These are phyloP conservation scores for Boletus vinaceobasis DNA, from an alignment of 768 basidiomycete genomes.

Conservation along the genomic window DNA sequence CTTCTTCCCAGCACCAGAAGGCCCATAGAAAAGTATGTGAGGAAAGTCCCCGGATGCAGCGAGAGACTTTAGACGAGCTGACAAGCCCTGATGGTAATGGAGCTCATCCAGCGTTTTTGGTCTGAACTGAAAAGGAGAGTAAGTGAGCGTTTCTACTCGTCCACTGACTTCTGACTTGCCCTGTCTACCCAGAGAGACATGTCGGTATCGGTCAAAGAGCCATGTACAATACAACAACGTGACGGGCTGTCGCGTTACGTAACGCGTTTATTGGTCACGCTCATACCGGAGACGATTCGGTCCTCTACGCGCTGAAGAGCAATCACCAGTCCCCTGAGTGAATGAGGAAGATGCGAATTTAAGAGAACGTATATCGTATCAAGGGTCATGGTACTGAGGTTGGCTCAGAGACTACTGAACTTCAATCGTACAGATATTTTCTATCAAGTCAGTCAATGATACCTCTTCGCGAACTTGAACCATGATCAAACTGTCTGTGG, in stretches of 20 bases:
- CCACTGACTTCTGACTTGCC: slow-evolving; percentile 2
- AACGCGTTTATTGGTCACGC: slow-evolving; percentile 30
- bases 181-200: slow-evolving; percentile 76
- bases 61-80: slow-evolving; percentile 74
- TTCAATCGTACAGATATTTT: too few relatives aligned
- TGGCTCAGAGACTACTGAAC: too few relatives aligned
- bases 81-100: slow-evolving; percentile 83
- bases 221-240: background rate
- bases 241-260: slow-evolving; percentile 26
- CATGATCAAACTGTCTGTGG: too few relatives aligned
- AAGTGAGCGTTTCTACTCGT: background rate
- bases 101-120: slow-evolving; percentile 81
- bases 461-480: too few relatives aligned
- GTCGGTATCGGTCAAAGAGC: background rate
- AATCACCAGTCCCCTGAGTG: too few relatives aligned
- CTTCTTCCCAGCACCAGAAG: slow-evolving; percentile 97
- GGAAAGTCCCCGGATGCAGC: slow-evolving; percentile 92
- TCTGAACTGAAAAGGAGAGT: slow-evolving; percentile 59
- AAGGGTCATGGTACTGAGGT: too few relatives aligned
- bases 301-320: too few relatives aligned
- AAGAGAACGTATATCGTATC: too few relatives aligned
- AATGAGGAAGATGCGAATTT: too few relatives aligned
- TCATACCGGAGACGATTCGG: too few relatives aligned
- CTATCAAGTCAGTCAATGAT: too few relatives aligned
- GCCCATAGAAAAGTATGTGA: slow-evolving; percentile 96